Evolutionary conservation across 2,329 filamentous ascomycete species (phyloP).

Genomic region (Immersiporthe knoxdaviesiana): DNA sequence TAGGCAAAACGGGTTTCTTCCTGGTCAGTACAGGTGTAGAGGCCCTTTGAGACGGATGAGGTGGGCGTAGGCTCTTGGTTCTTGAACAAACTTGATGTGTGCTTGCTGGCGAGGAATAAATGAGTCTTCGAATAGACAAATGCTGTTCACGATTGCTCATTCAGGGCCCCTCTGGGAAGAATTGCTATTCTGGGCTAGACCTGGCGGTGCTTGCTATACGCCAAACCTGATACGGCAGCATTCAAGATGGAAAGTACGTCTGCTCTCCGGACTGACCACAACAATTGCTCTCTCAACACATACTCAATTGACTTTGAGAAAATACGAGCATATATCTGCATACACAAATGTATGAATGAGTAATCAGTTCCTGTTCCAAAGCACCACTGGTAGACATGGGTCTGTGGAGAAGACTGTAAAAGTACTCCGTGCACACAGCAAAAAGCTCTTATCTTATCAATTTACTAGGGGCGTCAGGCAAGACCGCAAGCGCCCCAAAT

Average conservation of each 20-base stretch:
- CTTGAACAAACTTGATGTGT: neutral
- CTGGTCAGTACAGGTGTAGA: neutral
- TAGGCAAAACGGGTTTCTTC: neutral
- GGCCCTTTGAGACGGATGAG: neutral
- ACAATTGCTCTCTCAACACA: neutral
- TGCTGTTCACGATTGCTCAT: conserved; percentile 1
- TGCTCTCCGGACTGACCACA: neutral
- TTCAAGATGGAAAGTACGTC: neutral
- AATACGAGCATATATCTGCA: neutral
- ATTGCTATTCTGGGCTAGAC: conserved; percentile 14
- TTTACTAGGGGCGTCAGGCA: neutral
- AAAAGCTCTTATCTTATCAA: conserved; percentile 19
- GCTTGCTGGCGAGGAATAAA: neutral
- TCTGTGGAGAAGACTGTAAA: neutral
- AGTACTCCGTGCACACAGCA: neutral
- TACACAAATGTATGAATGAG: neutral
- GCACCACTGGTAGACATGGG: neutral
- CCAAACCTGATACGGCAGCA: neutral
- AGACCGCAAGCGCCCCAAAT: conserved; percentile 17
- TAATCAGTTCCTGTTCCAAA: neutral
- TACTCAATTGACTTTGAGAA: neutral
- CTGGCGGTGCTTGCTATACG: neutral
- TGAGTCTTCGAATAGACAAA: neutral
- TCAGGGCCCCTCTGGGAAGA: neutral
- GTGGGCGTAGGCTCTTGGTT: neutral